phyloP scores from a whole-genome alignment of 1,284 basidiomycete genomes.

The Trametes pubescens region DNA sequence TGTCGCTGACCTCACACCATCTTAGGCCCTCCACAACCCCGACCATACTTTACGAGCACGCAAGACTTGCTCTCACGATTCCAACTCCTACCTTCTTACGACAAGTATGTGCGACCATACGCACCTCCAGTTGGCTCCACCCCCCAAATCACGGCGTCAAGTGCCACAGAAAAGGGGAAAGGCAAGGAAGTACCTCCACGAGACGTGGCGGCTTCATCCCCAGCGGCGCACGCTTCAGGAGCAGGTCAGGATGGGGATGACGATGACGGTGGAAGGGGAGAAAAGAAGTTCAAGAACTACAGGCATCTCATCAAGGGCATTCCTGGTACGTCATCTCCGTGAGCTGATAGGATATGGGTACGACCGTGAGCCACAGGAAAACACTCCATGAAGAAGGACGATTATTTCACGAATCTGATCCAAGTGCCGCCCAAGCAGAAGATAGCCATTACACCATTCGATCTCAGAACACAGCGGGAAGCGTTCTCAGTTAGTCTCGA shows the following conservation, averaged over 20 bases:
- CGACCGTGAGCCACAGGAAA: slow-evolving; percentile 56
- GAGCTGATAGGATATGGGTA: slow-evolving; percentile 12
- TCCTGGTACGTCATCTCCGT: slow-evolving; percentile 60
- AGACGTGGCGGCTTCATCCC: slow-evolving; percentile 40
- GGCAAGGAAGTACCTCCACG: slow-evolving; percentile 58
- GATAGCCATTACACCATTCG: slow-evolving; percentile 69
- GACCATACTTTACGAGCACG: slow-evolving; percentile 67
- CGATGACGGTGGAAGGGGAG: slow-evolving; percentile 56
- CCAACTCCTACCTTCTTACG: slow-evolving; percentile 70
- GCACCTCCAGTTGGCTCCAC: slow-evolving; percentile 40
- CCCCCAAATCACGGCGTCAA: slow-evolving; percentile 34
- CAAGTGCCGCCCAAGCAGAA: slow-evolving; percentile 76
- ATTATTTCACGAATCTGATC: slow-evolving; percentile 71
- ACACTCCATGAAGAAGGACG: slow-evolving; percentile 84
- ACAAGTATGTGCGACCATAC: slow-evolving; percentile 74
- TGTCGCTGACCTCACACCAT: slow-evolving; percentile 30
- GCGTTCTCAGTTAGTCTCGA: slow-evolving; percentile 77
- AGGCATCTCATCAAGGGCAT: slow-evolving; percentile 79
- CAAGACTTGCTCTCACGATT: slow-evolving; percentile 79
- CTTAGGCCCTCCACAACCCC: slow-evolving; percentile 54
- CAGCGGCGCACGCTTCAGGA: slow-evolving; percentile 49
- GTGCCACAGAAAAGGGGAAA: slow-evolving; percentile 64
- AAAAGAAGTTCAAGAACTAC: slow-evolving; percentile 84
- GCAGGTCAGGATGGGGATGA: slow-evolving; percentile 59
- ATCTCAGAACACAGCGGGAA: slow-evolving; percentile 70